Conservation (phyloP, 176 grass and related monocot species). For the Zizania latifolia region DNA sequence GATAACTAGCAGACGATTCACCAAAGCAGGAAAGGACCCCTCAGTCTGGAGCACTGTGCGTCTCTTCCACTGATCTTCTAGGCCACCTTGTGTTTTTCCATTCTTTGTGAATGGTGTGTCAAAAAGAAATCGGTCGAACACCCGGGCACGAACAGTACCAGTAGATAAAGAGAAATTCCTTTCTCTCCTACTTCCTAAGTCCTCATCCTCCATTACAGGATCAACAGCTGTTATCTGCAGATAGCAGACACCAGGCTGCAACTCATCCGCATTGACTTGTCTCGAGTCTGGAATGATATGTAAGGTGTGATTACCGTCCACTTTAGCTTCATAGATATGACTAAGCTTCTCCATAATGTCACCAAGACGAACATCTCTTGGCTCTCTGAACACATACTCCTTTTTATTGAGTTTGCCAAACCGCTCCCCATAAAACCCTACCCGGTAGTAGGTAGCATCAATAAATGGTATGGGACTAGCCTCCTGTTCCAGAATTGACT, state of each 20-base stretch:
- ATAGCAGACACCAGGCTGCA: conserved; percentile 89
- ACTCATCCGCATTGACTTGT: conserved; percentile 91
- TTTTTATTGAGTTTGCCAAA: conserved; percentile 88
- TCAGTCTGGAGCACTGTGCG: conserved; percentile 87
- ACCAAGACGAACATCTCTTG: conserved; percentile 87
- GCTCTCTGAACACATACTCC: conserved; percentile 87
- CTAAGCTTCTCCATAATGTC: conserved; percentile 99
- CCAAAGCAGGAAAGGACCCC: conserved; percentile 90
- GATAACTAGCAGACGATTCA: conserved; percentile 78
- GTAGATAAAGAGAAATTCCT: conserved; percentile 88
- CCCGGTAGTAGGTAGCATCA: conserved; percentile 95
- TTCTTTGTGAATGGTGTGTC: conserved; percentile 99
- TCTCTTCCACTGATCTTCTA: conserved; percentile 99
- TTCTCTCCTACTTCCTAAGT: conserved; percentile 88
- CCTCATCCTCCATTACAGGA: conserved; percentile 99
- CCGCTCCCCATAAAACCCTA: conserved; percentile 90
- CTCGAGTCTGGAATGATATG: conserved; percentile 98
- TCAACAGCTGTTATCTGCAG: conserved; percentile 98
- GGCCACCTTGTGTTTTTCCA: conserved; percentile 91
- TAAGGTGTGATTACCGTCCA: conserved; percentile 82
- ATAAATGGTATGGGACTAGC: conserved; percentile 94
- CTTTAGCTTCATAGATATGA: conserved; percentile 84
- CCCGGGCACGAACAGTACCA: conserved; percentile 72
- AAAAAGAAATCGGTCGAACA: conserved; percentile 90
- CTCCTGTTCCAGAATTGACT: conserved; percentile 96